Conservation (phyloP, 306 rosid species). For the Glycine latifolia region DNA sequence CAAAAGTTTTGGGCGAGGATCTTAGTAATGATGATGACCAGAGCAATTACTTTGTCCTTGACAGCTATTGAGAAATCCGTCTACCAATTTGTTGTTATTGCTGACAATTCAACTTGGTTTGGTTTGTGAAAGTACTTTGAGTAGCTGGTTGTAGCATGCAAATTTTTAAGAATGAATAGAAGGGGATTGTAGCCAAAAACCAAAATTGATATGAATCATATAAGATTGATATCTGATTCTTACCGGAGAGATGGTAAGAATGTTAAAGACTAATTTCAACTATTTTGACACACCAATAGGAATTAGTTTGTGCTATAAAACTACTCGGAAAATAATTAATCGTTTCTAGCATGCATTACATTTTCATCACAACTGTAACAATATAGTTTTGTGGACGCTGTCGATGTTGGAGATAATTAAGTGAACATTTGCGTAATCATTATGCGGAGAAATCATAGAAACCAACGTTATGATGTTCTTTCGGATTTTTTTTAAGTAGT, state of each 20-base stretch:
- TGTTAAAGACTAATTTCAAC: neutral
- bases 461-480: too few relatives aligned
- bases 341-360: neutral
- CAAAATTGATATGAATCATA: conserved; percentile 21
- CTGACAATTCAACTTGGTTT: conserved; percentile 38
- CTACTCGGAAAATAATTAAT: neutral
- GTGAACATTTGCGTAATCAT: neutral
- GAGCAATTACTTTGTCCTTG: conserved; percentile 37
- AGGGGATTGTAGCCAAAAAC: conserved; percentile 24
- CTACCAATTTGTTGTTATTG: conserved; percentile 35
- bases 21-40: neutral
- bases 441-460: neutral
- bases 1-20: conserved; percentile 43
- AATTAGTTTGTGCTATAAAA: neutral
- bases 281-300: neutral
- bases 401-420: neutral
- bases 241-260: neutral
- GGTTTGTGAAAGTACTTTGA: conserved; percentile 36
- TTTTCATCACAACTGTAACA: neutral
- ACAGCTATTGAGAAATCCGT: conserved; percentile 32
- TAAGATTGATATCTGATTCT: conserved; percentile 13
- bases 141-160: conserved; percentile 16
- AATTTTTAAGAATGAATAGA: conserved; percentile 26
- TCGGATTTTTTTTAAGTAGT: too few relatives aligned
- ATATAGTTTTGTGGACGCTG: neutral